Percentiles rank a stretch among this genome's conserved stretches.
Evolutionary conservation across 2,329 filamentous ascomycete species (phyloP).

Genomic region (Paraphaeosphaeria minitans): DNA sequence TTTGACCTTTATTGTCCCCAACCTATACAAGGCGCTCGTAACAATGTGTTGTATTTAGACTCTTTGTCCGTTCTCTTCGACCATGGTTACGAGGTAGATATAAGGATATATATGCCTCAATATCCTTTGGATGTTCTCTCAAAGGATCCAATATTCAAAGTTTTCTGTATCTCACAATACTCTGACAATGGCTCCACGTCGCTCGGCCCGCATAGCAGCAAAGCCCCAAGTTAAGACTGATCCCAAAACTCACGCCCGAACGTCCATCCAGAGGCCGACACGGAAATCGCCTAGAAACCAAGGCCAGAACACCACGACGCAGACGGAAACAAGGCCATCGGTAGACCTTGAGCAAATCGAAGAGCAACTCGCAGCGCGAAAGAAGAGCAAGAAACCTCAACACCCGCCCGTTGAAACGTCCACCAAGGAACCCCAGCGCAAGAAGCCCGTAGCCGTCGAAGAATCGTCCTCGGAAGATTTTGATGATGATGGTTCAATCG

Average conservation of each 20-base stretch:
- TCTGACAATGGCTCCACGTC: background rate
- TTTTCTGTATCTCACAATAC: background rate
- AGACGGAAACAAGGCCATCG: background rate
- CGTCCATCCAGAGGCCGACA: background rate
- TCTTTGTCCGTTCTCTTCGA: background rate
- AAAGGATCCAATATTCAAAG: background rate
- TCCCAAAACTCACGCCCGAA: background rate
- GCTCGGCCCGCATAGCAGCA: background rate
- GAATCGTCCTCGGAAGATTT: background rate
- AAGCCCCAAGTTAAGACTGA: background rate
- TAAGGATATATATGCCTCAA: background rate
- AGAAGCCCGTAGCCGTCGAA: background rate
- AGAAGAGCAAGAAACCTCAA: background rate
- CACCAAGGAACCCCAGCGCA: background rate
- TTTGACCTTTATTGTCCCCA: background rate
- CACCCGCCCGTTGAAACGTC: background rate
- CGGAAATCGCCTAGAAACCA: background rate
- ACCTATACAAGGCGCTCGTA: background rate
- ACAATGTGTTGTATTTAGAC: background rate
- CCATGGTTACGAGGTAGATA: background rate
- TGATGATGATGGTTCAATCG: no score
- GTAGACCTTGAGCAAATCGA: background rate
- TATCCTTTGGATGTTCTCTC: background rate
- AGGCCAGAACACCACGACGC: no score
- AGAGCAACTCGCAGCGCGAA: background rate